These are phyloP conservation scores for Capsella bursapastoris DNA, from an alignment of 345 rosid species.

Conservation along the genomic window DNA sequence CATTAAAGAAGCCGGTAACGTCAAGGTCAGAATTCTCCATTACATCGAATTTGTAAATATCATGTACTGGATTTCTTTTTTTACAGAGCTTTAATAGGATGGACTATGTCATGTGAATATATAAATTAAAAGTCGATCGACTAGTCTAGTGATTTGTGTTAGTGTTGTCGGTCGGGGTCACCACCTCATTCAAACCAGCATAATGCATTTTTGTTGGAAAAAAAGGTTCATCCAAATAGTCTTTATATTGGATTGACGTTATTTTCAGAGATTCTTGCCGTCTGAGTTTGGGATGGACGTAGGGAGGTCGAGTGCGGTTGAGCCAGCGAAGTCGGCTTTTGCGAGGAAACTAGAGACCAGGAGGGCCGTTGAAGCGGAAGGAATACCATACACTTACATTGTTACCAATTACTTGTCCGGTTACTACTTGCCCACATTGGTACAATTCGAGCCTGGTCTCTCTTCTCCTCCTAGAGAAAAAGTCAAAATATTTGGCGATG, in stretches of 20 bases:
- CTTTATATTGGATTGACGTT: too few species aligned
- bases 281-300: conserved; percentile 75
- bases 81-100: conserved; percentile 62
- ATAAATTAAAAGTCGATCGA: too few species aligned
- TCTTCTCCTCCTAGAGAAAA: conserved; percentile 69
- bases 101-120: conserved; percentile 47
- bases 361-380: conserved; percentile 59
- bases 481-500: conserved; percentile 60
- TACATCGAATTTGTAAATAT: background rate
- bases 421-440: conserved; percentile 51
- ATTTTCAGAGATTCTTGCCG: conserved; percentile 63
- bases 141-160: too few species aligned
- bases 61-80: conserved; percentile 14
- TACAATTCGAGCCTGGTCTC: conserved; percentile 52
- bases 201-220: too few species aligned
- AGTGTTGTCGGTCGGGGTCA: too few species aligned
- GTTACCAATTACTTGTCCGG: conserved; percentile 55
- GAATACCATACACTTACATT: conserved; percentile 63
- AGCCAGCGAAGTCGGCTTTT: conserved; percentile 58
- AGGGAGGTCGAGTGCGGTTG: conserved; percentile 58
- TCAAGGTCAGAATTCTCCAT: conserved; percentile 55
- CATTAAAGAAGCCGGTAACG: conserved; percentile 82
- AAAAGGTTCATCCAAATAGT: too few species aligned
- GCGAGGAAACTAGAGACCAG: conserved; percentile 53
- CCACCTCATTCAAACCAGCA: too few species aligned